phyloP scores from a whole-genome alignment of 2,329 filamentous ascomycete genomes.

The Lasiodiplodia sp. region DNA sequence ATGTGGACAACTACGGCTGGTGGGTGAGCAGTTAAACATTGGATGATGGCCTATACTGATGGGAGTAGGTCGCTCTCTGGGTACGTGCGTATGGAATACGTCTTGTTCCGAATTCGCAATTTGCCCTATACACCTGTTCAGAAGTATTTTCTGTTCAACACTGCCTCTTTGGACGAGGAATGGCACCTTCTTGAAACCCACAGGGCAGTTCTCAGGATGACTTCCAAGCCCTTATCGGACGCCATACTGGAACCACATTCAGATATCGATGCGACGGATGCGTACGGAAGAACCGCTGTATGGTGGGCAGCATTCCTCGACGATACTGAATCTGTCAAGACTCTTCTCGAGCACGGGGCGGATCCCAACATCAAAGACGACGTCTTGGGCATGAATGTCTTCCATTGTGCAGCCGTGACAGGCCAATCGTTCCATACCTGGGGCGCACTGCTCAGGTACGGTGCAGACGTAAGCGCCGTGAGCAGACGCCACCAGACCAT shows the following conservation, averaged over 20 bases:
- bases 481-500: background rate
- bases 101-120: background rate
- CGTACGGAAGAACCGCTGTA: background rate
- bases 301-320: constrained; percentile 1
- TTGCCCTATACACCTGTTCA: background rate
- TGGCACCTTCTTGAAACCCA: constrained; percentile 2
- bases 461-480: background rate
- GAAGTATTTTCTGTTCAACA: background rate
- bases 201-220: background rate
- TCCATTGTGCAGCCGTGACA: background rate
- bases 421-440: background rate
- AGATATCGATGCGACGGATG: constrained; percentile 4
- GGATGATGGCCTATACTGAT: background rate
- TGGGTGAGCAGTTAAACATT: background rate
- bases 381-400: background rate
- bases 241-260: background rate
- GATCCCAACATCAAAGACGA: background rate
- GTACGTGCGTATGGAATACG: background rate
- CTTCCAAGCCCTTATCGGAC: background rate
- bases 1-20: background rate
- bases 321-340: background rate
- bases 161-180: background rate
- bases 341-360: constrained; percentile 10
- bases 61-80: background rate
- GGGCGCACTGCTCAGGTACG: background rate